A percentile compares a stretch with the other conserved stretches of the same genome.
Conservation (phyloP, 306 rosid species). For the Macrotyloma uniflorum region DNA sequence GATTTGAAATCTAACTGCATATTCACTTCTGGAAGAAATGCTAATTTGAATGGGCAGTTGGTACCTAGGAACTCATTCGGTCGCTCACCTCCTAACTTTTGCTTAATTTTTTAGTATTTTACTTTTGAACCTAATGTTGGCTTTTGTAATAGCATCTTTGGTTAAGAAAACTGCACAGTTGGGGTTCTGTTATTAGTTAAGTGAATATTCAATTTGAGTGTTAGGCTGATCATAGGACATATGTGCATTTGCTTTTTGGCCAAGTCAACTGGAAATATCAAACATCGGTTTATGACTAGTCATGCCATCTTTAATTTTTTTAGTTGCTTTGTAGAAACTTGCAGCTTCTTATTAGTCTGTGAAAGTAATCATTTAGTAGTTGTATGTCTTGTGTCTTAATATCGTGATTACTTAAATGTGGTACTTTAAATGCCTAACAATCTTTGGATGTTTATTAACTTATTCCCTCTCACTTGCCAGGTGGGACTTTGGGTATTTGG, state of each 20-base stretch:
- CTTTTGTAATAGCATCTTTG: not conserved
- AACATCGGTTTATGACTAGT: not conserved
- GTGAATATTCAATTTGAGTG: conserved; percentile 10
- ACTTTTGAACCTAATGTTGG: not conserved
- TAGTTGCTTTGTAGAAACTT: not conserved
- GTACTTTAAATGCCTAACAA: not conserved
- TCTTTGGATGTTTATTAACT: conserved; percentile 12
- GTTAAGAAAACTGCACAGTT: not conserved
- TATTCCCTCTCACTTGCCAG: conserved; percentile 43
- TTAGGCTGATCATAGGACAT: conserved; percentile 7
- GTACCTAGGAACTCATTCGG: not conserved
- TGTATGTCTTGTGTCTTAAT: conserved; percentile 17
- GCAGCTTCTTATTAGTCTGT: not conserved
- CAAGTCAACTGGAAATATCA: not conserved
- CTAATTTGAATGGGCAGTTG: conserved; percentile 9
- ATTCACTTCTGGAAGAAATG: not conserved
- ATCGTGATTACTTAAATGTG: conserved; percentile 10
- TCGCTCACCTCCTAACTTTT: not conserved
- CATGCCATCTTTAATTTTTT: not conserved
- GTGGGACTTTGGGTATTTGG: conserved; percentile 99
- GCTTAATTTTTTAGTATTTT: not conserved
- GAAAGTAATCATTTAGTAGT: not conserved
- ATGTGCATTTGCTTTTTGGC: not conserved
- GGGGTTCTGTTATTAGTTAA: not conserved
- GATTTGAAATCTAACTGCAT: not conserved